Evolutionary conservation across 305 asterid species (phyloP).

Genomic region (Fraxinus dipetala): DNA sequence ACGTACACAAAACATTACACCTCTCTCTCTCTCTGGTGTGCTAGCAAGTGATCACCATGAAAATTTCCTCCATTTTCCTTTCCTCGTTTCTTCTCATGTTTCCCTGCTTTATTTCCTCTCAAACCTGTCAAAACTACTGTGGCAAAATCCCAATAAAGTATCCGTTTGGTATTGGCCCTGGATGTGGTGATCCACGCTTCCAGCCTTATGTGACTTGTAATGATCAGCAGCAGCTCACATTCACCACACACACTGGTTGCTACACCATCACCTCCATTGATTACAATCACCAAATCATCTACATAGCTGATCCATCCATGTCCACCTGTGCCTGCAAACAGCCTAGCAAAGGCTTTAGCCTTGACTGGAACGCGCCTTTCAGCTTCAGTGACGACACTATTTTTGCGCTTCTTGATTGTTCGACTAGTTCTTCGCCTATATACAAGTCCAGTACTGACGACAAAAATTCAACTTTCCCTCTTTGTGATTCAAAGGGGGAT

Average conservation of each 20-base stretch:
- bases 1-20: background rate
- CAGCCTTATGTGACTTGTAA: slow-evolving; percentile 55
- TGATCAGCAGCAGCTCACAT: slow-evolving; percentile 43
- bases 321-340: slow-evolving; percentile 76
- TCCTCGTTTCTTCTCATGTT: slow-evolving; percentile 26
- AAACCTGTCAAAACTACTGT: slow-evolving; percentile 59
- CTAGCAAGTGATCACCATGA: background rate
- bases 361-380: slow-evolving; percentile 73
- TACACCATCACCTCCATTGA: slow-evolving; percentile 72
- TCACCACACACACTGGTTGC: slow-evolving; percentile 64
- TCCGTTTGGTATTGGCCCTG: slow-evolving; percentile 71
- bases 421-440: slow-evolving; percentile 43
- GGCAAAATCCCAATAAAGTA: slow-evolving; percentile 58
- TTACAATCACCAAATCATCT: slow-evolving; percentile 50
- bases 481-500: slow-evolving; percentile 60
- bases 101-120: slow-evolving; percentile 42
- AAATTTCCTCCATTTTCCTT: slow-evolving; percentile 7
- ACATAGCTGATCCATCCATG: slow-evolving; percentile 69
- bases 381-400: slow-evolving; percentile 56
- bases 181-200: slow-evolving; percentile 77
- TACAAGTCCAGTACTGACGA: slow-evolving; percentile 23
- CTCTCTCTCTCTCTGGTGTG: background rate
- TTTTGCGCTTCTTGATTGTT: slow-evolving; percentile 68
- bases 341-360: slow-evolving; percentile 78
- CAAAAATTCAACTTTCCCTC: slow-evolving; percentile 37